phyloP scores from a whole-genome alignment of 148 eudicot genomes.

The Chenopodium suecicum region DNA sequence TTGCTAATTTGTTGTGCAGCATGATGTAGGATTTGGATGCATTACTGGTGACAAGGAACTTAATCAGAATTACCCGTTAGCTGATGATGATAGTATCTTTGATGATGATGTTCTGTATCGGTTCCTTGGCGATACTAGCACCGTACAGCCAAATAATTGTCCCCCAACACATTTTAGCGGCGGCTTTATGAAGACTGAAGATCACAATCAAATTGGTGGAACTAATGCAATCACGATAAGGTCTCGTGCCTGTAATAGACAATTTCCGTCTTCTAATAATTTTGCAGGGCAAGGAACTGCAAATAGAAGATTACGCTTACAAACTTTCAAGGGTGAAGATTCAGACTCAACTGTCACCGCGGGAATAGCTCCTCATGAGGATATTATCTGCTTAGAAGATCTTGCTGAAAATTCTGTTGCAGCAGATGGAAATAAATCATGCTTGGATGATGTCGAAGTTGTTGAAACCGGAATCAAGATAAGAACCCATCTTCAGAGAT shows the following conservation, averaged over 20 bases:
- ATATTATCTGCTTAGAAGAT: constrained; percentile 22
- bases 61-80: neutral
- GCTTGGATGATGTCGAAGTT: constrained; percentile 10
- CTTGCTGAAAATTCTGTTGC: constrained; percentile 12
- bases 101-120: constrained; percentile 39
- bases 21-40: constrained; percentile 26
- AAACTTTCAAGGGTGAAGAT: constrained; percentile 5
- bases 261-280: constrained; percentile 17
- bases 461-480: constrained; percentile 35
- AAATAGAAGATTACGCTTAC: constrained; percentile 64
- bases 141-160: constrained; percentile 8
- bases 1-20: constrained; percentile 33
- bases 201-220: constrained; percentile 24
- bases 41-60: constrained; percentile 14
- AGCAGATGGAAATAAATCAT: neutral
- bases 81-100: constrained; percentile 31
- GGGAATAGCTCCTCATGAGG: constrained; percentile 17
- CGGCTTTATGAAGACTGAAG: constrained; percentile 11
- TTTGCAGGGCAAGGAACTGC: constrained; percentile 61
- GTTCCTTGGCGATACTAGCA: constrained; percentile 23
- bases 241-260: constrained; percentile 24
- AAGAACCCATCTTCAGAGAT: constrained; percentile 18
- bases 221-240: constrained; percentile 48
- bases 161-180: neutral
- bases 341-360: constrained; percentile 6